Percentiles rank a stretch among this genome's conserved stretches.
phyloP scores from a whole-genome alignment of 352 stramenopile species.

The Hyaloperonospora brassicae region DNA sequence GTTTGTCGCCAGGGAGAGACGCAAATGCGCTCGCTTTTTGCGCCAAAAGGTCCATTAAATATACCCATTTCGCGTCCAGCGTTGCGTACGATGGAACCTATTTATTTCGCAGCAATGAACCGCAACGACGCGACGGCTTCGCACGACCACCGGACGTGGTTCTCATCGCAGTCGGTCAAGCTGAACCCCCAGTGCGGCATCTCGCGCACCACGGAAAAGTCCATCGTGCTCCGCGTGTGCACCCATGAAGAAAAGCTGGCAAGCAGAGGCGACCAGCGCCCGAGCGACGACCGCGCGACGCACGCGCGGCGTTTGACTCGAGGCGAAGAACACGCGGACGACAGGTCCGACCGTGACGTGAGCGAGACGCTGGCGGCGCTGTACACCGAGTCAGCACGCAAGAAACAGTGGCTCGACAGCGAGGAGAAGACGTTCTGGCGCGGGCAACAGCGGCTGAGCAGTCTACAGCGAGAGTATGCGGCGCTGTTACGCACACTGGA shows the following conservation, averaged over 20 bases:
- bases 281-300: conserved; percentile 7
- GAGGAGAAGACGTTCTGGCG: conserved; percentile 28
- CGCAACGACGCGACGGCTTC: too few relatives aligned
- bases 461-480: conserved; percentile 34
- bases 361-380: conserved; percentile 28
- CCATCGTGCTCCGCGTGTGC: conserved; percentile 23
- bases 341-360: conserved; percentile 20
- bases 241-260: conserved; percentile 21
- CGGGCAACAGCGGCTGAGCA: conserved; percentile 22
- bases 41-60: too few relatives aligned
- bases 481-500: conserved; percentile 31
- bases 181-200: conserved; percentile 3
- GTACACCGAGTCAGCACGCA: conserved; percentile 21
- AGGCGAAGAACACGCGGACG: background rate
- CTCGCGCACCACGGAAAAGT: conserved; percentile 27
- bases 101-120: too few relatives aligned
- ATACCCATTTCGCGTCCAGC: too few relatives aligned
- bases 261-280: conserved; percentile 3
- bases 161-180: conserved; percentile 2
- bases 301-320: conserved; percentile 9
- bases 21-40: too few relatives aligned
- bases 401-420: conserved; percentile 28
- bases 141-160: conserved; percentile 2
- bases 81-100: too few relatives aligned
- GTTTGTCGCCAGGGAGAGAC: too few relatives aligned